Base-by-base conservation (phyloP, 768 basidiomycete species). In the Thelephora ganbajun region DNA sequence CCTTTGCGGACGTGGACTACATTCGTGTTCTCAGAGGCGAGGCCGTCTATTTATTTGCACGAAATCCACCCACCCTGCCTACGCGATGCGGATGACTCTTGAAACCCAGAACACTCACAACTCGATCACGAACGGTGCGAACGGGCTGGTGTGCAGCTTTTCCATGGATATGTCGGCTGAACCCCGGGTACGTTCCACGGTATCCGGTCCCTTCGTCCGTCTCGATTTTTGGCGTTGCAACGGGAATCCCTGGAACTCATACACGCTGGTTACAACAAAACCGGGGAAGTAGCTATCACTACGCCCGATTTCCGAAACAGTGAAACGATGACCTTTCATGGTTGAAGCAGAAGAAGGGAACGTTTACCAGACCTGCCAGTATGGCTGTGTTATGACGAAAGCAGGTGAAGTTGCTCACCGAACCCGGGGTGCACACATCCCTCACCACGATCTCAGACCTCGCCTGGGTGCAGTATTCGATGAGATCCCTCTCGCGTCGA, bases 31-130 rank as follows among this genome's bases (percentile, higher is more conserved):
- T 30, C 26, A 30, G 26, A 30, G 26, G 26, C 26, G 9, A 30
- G 26, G 26, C 26, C 26, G 9, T 9, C 26, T 30, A 30, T 30
- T 4, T 9, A 30, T 9, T 30, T 30, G 26, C 5, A 30, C 26
- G 26, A 30, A 30, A 30, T 30, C 26, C 60, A 98, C 96, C 3
- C 94, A 99, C 64, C 96, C 96, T 0, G 89, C 98, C 35, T 99
- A 99, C 66, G 87, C 90, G 0, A 96, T 99, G 83, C 82, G 86
- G 54, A 91, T 97, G 82, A 88, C n/a, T n/a, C n/a, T 98, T 14
- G 96, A 94, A 7, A 96, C 96, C 2, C 96, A 98, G 65, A 97
- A 98, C 61, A 96, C 96, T 0, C 93, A 98, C 63, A 98, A 96
- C 59, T 66, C 98, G 50, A 91, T 99, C 53, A 91, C 92, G 11